Evolutionary conservation across 805 yeast genomes (phyloP).

Genomic region (Spathaspora arborariae): DNA sequence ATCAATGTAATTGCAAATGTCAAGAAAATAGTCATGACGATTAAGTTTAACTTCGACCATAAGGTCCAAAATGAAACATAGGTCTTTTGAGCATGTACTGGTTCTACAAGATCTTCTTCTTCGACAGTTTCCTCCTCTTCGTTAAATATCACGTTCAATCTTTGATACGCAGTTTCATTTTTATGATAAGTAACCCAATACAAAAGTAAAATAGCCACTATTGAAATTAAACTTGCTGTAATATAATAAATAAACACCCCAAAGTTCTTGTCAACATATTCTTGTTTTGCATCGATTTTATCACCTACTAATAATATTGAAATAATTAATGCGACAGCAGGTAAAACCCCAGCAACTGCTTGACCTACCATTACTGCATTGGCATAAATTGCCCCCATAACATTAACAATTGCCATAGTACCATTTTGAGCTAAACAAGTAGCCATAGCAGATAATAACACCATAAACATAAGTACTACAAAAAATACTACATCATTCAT

Average conservation of each 20-base stretch:
- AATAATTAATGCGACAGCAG: conserved; percentile 64
- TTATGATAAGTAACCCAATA: conserved; percentile 28
- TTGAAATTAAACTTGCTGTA: conserved; percentile 47
- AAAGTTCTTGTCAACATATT: conserved; percentile 31
- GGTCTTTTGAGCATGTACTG: conserved; percentile 16
- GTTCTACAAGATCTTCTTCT: conserved; percentile 10
- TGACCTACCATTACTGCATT: conserved; percentile 95
- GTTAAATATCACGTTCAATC: conserved; percentile 12
- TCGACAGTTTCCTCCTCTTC: conserved; percentile 7
- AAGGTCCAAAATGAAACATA: conserved; percentile 59
- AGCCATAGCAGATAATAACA: conserved; percentile 65
- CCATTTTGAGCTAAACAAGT: conserved; percentile 88
- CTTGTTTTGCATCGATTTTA: conserved; percentile 14
- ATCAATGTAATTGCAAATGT: conserved; percentile 71
- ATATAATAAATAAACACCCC: conserved; percentile 46
- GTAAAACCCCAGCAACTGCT: conserved; percentile 90
- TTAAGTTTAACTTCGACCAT: conserved; percentile 58
- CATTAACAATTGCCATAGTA: conserved; percentile 78
- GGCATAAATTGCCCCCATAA: conserved; percentile 70
- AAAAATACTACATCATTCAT: conserved; percentile 45
- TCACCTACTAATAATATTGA: conserved; percentile 46
- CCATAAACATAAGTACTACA: conserved; percentile 55
- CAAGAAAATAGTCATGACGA: conserved; percentile 67
- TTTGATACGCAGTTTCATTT: conserved; percentile 17
- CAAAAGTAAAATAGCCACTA: conserved; percentile 39